Evolutionary conservation across 768 basidiomycete species (phyloP).

Genomic region (Clitopilus passeckerianus): DNA sequence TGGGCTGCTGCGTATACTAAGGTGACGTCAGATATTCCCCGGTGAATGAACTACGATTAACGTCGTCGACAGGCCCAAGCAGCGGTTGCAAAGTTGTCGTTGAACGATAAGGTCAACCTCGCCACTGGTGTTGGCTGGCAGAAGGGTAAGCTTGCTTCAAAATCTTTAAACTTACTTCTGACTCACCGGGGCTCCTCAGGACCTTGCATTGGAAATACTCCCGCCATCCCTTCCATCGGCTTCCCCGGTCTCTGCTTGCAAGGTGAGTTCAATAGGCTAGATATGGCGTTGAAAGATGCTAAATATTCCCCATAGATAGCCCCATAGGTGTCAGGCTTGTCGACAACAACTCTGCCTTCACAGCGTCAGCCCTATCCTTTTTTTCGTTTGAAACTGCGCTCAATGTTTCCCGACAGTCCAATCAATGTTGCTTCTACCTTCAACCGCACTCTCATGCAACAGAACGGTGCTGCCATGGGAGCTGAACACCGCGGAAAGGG

Average conservation of each 20-base stretch:
- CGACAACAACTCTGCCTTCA: slow-evolving; percentile 44
- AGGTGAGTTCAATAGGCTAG: slow-evolving; percentile 19
- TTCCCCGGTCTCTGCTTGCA: slow-evolving; percentile 51
- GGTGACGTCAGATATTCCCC: slow-evolving; percentile 18
- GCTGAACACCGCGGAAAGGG: slow-evolving; percentile 60
- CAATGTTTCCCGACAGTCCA: slow-evolving; percentile 20
- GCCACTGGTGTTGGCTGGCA: slow-evolving; percentile 48
- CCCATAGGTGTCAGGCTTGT: slow-evolving; percentile 45
- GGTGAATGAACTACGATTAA: background rate
- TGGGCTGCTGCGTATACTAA: slow-evolving; percentile 53
- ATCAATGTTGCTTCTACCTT: slow-evolving; percentile 50
- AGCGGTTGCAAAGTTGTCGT: slow-evolving; percentile 43
- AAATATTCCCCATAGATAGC: slow-evolving; percentile 22
- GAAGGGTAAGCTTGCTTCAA: slow-evolving; percentile 19
- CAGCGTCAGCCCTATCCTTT: slow-evolving; percentile 28
- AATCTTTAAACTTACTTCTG: background rate
- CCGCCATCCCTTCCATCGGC: slow-evolving; percentile 36
- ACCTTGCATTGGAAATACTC: slow-evolving; percentile 47
- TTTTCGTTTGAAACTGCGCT: background rate
- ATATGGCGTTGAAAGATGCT: no score
- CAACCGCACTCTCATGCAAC: slow-evolving; percentile 50
- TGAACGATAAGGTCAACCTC: slow-evolving; percentile 53
- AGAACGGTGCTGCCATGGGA: slow-evolving; percentile 53
- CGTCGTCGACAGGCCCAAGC: slow-evolving; percentile 32
- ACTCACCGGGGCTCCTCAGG: slow-evolving; percentile 15